A percentile compares a stretch with the other conserved stretches of the same genome.
Evolutionary conservation across 768 basidiomycete species (phyloP).

Genomic region (Suillus plorans): DNA sequence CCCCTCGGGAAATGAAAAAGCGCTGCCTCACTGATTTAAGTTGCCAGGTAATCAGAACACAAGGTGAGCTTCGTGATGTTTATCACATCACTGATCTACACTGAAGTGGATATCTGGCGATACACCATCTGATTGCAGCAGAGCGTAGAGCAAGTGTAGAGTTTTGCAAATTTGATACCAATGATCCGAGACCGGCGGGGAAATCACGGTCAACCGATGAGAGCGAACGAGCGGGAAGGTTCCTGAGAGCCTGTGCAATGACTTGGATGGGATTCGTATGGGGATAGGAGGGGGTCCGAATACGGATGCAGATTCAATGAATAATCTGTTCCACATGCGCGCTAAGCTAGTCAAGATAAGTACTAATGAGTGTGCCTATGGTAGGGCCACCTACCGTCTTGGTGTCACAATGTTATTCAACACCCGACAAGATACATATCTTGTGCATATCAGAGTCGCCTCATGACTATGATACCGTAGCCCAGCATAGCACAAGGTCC

Average conservation of each 20-base stretch:
- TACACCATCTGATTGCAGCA: not conserved
- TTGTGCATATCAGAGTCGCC: not conserved
- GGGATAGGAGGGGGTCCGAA: not conserved
- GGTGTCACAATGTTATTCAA: not conserved
- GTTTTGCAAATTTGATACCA: not conserved
- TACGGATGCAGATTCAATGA: not conserved
- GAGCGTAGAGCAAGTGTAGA: not conserved
- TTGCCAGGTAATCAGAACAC: not conserved
- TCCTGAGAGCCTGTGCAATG: slow-evolving; percentile 2
- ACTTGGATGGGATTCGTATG: not conserved
- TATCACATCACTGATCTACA: not conserved
- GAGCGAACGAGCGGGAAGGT: not conserved
- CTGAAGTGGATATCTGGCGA: not conserved
- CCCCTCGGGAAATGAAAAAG: not conserved
- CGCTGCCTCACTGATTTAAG: not conserved
- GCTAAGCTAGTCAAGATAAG: not conserved
- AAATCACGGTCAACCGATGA: not conserved
- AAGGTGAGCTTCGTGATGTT: not conserved
- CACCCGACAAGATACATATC: not conserved
- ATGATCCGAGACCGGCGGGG: not conserved
- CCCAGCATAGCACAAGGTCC: not conserved
- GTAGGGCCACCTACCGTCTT: not conserved
- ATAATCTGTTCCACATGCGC: not conserved
- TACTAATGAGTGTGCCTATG: not conserved
- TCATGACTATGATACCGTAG: not conserved